Evolutionary conservation across 2,329 filamentous ascomycete genomes (phyloP).

Genomic region (Xylaria digitata): DNA sequence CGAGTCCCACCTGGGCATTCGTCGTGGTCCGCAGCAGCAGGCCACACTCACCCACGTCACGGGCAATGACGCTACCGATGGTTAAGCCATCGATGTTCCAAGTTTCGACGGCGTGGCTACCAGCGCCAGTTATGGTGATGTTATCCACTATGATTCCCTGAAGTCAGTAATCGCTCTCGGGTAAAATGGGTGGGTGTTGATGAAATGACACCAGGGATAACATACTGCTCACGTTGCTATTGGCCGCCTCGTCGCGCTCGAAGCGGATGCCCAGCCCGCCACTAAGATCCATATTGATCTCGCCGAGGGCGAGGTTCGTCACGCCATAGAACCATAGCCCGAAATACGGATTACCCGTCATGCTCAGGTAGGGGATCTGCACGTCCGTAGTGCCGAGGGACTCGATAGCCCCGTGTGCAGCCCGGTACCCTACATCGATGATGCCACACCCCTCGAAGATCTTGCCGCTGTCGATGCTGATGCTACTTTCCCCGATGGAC

Average conservation of each 20-base stretch:
- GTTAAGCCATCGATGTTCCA: conserved; percentile 68
- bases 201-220: background rate
- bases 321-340: conserved; percentile 67
- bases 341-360: conserved; percentile 69
- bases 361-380: conserved; percentile 65
- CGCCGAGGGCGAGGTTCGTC: conserved; percentile 59
- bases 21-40: conserved; percentile 65
- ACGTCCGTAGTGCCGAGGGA: conserved; percentile 60
- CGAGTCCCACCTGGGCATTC: conserved; percentile 64
- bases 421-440: conserved; percentile 58
- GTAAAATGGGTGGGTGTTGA: background rate
- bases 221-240: conserved; percentile 57
- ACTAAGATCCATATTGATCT: conserved; percentile 66
- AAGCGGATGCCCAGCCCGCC: conserved; percentile 68
- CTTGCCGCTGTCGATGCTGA: conserved; percentile 63
- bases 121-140: conserved; percentile 63
- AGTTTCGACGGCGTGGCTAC: conserved; percentile 67
- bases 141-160: conserved; percentile 53
- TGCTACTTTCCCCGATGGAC: conserved; percentile 64
- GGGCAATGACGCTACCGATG: conserved; percentile 64
- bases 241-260: conserved; percentile 64
- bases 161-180: background rate
- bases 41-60: conserved; percentile 66
- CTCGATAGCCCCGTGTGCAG: conserved; percentile 66
- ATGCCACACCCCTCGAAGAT: conserved; percentile 70